These are phyloP conservation scores for Fusarium sp. DNA, from an alignment of 2,329 filamentous ascomycete genomes.

Conservation along the genomic window DNA sequence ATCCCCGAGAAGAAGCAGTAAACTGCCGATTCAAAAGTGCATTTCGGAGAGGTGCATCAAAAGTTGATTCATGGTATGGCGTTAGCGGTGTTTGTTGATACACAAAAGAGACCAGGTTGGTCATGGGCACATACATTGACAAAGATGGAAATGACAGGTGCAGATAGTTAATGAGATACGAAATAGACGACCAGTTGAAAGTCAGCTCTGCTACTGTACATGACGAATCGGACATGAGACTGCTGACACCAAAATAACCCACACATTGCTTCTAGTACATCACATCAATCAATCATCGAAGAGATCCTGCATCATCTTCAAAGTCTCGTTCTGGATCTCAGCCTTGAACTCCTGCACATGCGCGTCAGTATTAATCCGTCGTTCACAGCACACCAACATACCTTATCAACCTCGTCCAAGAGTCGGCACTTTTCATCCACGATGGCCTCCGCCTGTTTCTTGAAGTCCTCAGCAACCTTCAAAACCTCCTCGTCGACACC, in stretches of 20 bases:
- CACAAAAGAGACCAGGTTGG: constrained; percentile 29
- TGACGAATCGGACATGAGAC: not conserved
- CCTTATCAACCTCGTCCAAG: constrained; percentile 44
- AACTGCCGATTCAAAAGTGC: constrained; percentile 7
- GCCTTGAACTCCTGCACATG: constrained; percentile 42
- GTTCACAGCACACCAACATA: not conserved
- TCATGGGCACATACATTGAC: constrained; percentile 6
- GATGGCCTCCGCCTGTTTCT: constrained; percentile 38
- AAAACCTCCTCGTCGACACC: not conserved
- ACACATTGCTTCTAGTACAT: not conserved
- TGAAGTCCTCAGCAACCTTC: not conserved
- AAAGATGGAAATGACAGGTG: not conserved
- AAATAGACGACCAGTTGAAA: constrained; percentile 37
- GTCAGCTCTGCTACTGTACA: not conserved
- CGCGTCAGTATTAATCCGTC: not conserved
- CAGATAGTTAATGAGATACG: constrained; percentile 35
- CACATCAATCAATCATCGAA: constrained; percentile 13
- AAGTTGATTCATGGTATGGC: constrained; percentile 36
- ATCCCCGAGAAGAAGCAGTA: constrained; percentile 69
- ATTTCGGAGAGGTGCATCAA: not conserved
- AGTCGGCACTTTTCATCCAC: constrained; percentile 27
- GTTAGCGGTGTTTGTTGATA: constrained; percentile 34
- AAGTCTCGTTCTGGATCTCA: constrained; percentile 38
- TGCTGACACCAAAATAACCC: not conserved
- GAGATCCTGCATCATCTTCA: constrained; percentile 43